Percentiles rank a stretch among this genome's conserved stretches.
Conservation (phyloP, 352 stramenopile species). For the Pythium monospermum region DNA sequence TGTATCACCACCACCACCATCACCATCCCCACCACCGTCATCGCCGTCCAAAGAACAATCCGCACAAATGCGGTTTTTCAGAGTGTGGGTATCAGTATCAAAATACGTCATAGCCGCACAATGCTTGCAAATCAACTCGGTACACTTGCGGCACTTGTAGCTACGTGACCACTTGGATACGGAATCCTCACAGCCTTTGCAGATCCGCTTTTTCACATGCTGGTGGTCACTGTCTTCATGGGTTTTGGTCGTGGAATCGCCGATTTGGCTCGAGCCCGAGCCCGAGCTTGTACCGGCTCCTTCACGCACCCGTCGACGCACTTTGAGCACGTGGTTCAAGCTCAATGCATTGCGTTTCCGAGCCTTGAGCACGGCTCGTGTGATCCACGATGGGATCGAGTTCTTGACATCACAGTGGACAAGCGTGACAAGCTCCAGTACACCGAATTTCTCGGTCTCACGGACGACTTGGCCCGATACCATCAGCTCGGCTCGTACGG, state of each 20-base stretch:
- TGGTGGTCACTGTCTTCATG: constrained; percentile 13
- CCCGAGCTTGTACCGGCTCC: constrained; percentile 10
- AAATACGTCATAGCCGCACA: constrained; percentile 54
- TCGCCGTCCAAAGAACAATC: constrained; percentile 24
- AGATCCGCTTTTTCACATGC: constrained; percentile 20
- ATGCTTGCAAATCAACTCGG: constrained; percentile 56
- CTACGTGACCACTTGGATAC: constrained; percentile 62
- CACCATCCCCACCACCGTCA: too few relatives aligned
- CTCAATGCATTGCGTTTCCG: constrained; percentile 42
- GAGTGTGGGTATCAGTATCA: constrained; percentile 26
- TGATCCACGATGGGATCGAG: constrained; percentile 34
- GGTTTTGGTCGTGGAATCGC: constrained; percentile 12
- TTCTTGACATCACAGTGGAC: constrained; percentile 46
- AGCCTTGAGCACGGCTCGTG: constrained; percentile 35
- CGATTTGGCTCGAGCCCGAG: constrained; percentile 9
- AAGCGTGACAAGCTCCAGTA: constrained; percentile 54
- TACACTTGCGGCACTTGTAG: constrained; percentile 56
- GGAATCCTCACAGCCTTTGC: constrained; percentile 44
- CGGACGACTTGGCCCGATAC: constrained; percentile 55
- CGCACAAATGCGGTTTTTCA: constrained; percentile 54
- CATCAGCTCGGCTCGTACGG: constrained; percentile 45
- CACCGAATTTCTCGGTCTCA: constrained; percentile 47
- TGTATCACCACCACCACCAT: too few relatives aligned
- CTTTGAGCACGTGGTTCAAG: constrained; percentile 63
- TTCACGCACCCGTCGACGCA: constrained; percentile 38